Evolutionary conservation across 768 basidiomycete genomes (phyloP).

Genomic region (Cyathus striatus): DNA sequence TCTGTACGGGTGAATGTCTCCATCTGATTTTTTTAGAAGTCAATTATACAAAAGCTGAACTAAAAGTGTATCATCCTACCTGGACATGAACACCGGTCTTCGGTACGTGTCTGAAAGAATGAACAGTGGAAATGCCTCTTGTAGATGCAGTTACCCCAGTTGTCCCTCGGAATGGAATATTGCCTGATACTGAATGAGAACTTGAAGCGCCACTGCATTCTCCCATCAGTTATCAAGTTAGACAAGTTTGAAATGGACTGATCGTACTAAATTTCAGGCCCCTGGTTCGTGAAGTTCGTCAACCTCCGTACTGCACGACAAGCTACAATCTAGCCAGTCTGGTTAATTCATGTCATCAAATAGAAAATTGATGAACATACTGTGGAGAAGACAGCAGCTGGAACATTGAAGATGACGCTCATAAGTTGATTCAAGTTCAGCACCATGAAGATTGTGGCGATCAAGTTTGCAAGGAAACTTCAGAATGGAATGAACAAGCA

Average conservation of each 20-base stretch:
- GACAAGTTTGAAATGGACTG: too few relatives aligned
- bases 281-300: conserved; percentile 39
- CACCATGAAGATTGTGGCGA: conserved; percentile 61
- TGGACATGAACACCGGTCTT: conserved; percentile 40
- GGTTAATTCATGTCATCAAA: too few relatives aligned
- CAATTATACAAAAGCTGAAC: too few relatives aligned
- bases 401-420: conserved; percentile 62
- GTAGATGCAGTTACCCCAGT: conserved; percentile 2
- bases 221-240: too few relatives aligned
- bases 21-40: conserved; percentile 38
- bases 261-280: conserved; percentile 42
- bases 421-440: conserved; percentile 62
- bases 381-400: conserved; percentile 51
- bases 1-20: conserved; percentile 42
- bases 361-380: too few relatives aligned
- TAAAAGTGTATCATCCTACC: too few relatives aligned
- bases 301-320: conserved; percentile 57
- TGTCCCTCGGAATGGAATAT: conserved; percentile 15
- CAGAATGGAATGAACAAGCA: not conserved
- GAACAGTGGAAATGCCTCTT: conserved; percentile 16
- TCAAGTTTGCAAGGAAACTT: conserved; percentile 38
- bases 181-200: conserved; percentile 16
- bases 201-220: conserved; percentile 16
- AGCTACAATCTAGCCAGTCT: conserved; percentile 54
- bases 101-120: conserved; percentile 11